Percentiles rank a stretch among this genome's conserved stretches.
Evolutionary conservation across 352 stramenopile species (phyloP).

Genomic region (Phytophthora podocarpi): DNA sequence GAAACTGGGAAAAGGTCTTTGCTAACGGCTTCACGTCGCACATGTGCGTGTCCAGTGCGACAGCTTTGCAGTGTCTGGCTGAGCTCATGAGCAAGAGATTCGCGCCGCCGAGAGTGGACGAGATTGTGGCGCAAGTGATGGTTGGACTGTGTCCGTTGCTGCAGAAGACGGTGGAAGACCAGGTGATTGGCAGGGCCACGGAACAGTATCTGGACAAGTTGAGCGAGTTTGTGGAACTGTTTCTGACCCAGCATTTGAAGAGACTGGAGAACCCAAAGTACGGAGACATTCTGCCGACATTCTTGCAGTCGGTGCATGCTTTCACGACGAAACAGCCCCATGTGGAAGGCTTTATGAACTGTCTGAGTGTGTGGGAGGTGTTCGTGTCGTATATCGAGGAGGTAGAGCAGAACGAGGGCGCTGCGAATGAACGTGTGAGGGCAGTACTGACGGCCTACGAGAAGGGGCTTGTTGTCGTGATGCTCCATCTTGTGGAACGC

Average conservation of each 20-base stretch:
- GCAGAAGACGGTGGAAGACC: constrained; percentile 64
- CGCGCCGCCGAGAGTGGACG: constrained; percentile 38
- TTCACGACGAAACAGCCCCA: constrained; percentile 79
- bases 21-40: constrained; percentile 27
- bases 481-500: constrained; percentile 79
- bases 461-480: constrained; percentile 68
- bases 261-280: constrained; percentile 67
- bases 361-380: constrained; percentile 81
- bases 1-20: constrained; percentile 44
- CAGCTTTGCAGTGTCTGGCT: constrained; percentile 59
- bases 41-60: constrained; percentile 52
- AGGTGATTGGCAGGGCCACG: constrained; percentile 47
- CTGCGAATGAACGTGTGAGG: constrained; percentile 52
- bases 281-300: constrained; percentile 49
- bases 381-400: constrained; percentile 86
- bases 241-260: constrained; percentile 77
- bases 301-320: constrained; percentile 60
- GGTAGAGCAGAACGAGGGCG: constrained; percentile 69
- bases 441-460: constrained; percentile 71
- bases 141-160: constrained; percentile 58
- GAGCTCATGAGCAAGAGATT: constrained; percentile 79
- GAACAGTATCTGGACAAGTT: constrained; percentile 81
- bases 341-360: constrained; percentile 78
- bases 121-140: constrained; percentile 64
- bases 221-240: constrained; percentile 74